phyloP scores from a whole-genome alignment of 2,329 filamentous ascomycete genomes.

The Sarocladium strictum region DNA sequence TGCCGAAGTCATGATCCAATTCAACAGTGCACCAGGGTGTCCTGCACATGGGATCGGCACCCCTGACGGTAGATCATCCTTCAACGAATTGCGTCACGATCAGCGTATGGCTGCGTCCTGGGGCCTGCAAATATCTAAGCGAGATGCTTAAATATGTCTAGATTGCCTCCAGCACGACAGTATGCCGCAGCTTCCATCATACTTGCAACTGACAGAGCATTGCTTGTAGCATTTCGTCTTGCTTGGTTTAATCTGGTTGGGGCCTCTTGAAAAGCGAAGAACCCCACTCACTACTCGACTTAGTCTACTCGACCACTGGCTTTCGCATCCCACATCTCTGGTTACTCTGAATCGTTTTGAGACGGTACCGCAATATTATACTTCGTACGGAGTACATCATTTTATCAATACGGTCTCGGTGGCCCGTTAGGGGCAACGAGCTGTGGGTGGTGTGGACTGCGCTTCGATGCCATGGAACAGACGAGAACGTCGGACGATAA shows the following conservation, averaged over 20 bases:
- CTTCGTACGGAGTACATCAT: too few relatives aligned
- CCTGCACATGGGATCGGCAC: slow-evolving; percentile 6
- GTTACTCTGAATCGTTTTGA: background rate
- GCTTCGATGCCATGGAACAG: too few relatives aligned
- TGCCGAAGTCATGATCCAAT: background rate
- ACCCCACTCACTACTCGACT: background rate
- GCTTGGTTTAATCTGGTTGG: background rate
- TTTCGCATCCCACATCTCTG: background rate
- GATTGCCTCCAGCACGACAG: too few relatives aligned
- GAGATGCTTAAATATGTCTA: too few relatives aligned
- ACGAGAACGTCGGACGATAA: background rate
- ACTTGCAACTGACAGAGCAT: background rate
- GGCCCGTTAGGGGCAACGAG: too few relatives aligned
- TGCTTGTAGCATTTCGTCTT: background rate
- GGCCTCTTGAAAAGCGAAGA: background rate
- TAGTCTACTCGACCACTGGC: background rate
- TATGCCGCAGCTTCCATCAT: background rate
- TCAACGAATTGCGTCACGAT: background rate
- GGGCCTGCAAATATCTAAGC: background rate
- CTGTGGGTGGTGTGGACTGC: too few relatives aligned
- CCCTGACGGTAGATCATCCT: slow-evolving; percentile 7
- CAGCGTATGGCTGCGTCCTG: background rate
- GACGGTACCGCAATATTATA: too few relatives aligned
- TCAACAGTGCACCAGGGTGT: background rate
- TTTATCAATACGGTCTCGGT: too few relatives aligned